Conservation (phyloP, 352 stramenopile species). For the Plasmopara halstedii region DNA sequence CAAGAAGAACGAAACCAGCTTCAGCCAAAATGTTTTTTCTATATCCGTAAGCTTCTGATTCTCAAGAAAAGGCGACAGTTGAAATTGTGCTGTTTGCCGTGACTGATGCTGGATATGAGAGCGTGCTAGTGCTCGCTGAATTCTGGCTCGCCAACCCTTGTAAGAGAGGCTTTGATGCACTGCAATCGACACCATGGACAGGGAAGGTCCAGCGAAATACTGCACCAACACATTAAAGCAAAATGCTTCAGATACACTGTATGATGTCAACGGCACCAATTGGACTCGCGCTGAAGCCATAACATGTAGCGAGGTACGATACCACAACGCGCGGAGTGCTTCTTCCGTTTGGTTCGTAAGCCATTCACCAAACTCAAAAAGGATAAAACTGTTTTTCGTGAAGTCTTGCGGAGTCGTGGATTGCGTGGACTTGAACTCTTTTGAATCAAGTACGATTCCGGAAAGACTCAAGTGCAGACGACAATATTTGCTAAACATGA, state of each 20-base stretch:
- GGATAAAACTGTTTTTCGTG: conserved; percentile 4
- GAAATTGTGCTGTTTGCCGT: conserved; percentile 12
- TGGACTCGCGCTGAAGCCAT: conserved; percentile 28
- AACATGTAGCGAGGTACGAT: conserved; percentile 22
- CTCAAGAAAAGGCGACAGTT: conserved; percentile 25
- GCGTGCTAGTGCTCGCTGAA: conserved; percentile 24
- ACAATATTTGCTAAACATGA: conserved; percentile 31
- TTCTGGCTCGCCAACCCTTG: conserved; percentile 30
- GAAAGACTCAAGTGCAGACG: conserved; percentile 1
- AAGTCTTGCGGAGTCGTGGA: background rate
- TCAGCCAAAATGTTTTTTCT: conserved; percentile 48
- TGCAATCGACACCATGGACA: conserved; percentile 5
- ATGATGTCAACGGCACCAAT: conserved; percentile 2
- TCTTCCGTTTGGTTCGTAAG: conserved; percentile 37
- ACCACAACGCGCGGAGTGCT: conserved; percentile 33
- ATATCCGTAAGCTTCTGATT: conserved; percentile 22
- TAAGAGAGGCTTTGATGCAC: conserved; percentile 3
- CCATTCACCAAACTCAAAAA: conserved; percentile 32
- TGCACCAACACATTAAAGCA: conserved; percentile 19
- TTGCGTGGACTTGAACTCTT: background rate
- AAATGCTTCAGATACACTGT: conserved; percentile 13
- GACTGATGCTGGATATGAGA: conserved; percentile 5
- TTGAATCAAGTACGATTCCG: background rate
- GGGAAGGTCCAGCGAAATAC: conserved; percentile 28
- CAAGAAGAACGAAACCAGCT: conserved; percentile 56